Evolutionary conservation across 2,329 filamentous ascomycete species (phyloP), one percentile per base, ranked within the genome.

Genomic region (Paecilomyces niveus): DNA sequence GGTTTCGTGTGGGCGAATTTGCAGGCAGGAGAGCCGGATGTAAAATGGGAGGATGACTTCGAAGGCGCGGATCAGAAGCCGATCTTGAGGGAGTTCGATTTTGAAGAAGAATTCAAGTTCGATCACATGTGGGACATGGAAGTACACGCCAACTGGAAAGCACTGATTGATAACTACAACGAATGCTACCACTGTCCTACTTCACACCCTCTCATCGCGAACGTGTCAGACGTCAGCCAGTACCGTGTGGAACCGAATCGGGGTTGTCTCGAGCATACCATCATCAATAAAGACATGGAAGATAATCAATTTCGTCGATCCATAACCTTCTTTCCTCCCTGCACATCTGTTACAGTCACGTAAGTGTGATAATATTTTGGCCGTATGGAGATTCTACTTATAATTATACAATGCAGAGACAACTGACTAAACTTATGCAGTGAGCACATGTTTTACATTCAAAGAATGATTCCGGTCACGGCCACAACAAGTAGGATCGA

Each of bases 141-240:
- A 54, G 80, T 79, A 0, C 76, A 79, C 32, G 83, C 80, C 67
- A 85, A 85, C 73, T 85, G 83, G 83, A 85, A 85, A 72, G 80
- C 81, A 24, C 69, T 84, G 32, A 79, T 80, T 13, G 84, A 87
- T 67, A 86, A 87, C 73, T 87, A 85, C 75, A 87, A 87, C 67
- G 84, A 72, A 61, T 72, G 70, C 61, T 71, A 72, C 29, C 67
- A 69, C 55, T 67, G 67, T 49, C 59, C 65, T 3, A 66, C 66
- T 22, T 63, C 63, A 0, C 64, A 67, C 50, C 61, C 66, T 2
- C 26, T 29, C 26, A 29, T 29, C 26, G 26, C 26, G 26, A 29
- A 29, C 26, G 26, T 29, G 26, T 29, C 26, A 2, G 26, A 29
- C 26, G 5, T 29, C 26, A 29, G 26, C 26, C 26, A 29, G 7